Percentiles rank a stretch among this genome's conserved stretches.
These are phyloP conservation scores for Domatiomyces globalis DNA, from an alignment of 2,329 filamentous ascomycete species.

Conservation along the genomic window DNA sequence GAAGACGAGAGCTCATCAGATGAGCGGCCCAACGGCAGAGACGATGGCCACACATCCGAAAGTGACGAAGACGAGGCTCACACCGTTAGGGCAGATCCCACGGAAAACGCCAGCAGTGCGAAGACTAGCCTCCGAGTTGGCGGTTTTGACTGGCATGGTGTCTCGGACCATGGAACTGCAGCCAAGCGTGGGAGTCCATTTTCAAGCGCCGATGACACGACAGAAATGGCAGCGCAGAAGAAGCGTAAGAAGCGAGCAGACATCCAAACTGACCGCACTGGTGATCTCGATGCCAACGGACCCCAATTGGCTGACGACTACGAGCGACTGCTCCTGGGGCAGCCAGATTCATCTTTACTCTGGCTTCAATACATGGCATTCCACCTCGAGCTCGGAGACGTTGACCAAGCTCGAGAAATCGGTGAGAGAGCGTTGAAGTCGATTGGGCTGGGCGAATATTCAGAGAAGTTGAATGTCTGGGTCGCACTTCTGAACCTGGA, in stretches of 20 bases:
- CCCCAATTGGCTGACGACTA: slow-evolving; percentile 86
- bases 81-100: slow-evolving; percentile 26
- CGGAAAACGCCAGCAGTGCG: neutral
- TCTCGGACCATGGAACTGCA: slow-evolving; percentile 2
- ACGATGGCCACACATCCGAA: slow-evolving; percentile 22
- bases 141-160: slow-evolving; percentile 81
- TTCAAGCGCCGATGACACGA: slow-evolving; percentile 38
- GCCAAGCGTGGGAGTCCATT: slow-evolving; percentile 29
- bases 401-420: slow-evolving; percentile 74
- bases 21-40: slow-evolving; percentile 26
- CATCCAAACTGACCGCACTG: slow-evolving; percentile 76
- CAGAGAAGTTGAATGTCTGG: slow-evolving; percentile 92
- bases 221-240: slow-evolving; percentile 39
- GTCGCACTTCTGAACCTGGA: slow-evolving; percentile 88
- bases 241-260: slow-evolving; percentile 62
- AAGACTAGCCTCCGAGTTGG: slow-evolving; percentile 46
- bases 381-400: slow-evolving; percentile 81
- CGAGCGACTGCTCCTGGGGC: slow-evolving; percentile 78
- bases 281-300: slow-evolving; percentile 76
- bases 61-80: slow-evolving; percentile 27
- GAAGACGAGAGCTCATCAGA: slow-evolving; percentile 20
- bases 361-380: slow-evolving; percentile 99
- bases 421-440: slow-evolving; percentile 81
- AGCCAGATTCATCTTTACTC: slow-evolving; percentile 81
- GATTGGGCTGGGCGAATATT: slow-evolving; percentile 80